Conservation (phyloP, 768 basidiomycete species). For the Infundibulicybe gibba region DNA sequence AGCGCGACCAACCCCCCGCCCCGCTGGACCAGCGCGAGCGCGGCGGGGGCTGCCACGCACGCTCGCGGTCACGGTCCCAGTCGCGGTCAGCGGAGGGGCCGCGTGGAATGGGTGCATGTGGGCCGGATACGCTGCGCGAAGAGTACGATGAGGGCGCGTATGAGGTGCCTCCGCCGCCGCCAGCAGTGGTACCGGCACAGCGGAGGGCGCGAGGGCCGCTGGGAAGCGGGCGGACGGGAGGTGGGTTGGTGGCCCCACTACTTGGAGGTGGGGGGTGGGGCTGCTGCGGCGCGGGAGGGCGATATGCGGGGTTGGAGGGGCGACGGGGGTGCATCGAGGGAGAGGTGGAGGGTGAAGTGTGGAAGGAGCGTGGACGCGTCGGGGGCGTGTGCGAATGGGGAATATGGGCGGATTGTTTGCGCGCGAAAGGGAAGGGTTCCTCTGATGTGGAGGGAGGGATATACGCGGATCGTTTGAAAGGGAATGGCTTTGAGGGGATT, state of each 20-base stretch:
- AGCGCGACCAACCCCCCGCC: too few species aligned
- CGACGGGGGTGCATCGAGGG: background rate
- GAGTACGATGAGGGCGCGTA: slow-evolving; percentile 31
- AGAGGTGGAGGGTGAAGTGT: slow-evolving; percentile 14
- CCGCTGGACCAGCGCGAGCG: too few species aligned
- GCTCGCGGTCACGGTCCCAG: slow-evolving; percentile 39
- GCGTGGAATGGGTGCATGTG: slow-evolving; percentile 37
- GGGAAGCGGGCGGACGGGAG: slow-evolving; percentile 14
- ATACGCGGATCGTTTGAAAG: too few species aligned
- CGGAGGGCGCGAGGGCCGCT: background rate
- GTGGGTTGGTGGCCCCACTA: slow-evolving; percentile 20
- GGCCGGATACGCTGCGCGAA: slow-evolving; percentile 28
- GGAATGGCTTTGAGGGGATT: too few species aligned
- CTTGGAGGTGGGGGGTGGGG: background rate
- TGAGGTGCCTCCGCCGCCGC: slow-evolving; percentile 2
- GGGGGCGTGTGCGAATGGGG: slow-evolving; percentile 42
- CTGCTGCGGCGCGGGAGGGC: slow-evolving; percentile 1
- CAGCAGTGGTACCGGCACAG: slow-evolving; percentile 7
- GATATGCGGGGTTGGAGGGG: background rate
- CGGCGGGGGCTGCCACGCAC: slow-evolving; percentile 18
- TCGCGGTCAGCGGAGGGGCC: slow-evolving; percentile 54
- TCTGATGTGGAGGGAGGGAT: too few species aligned
- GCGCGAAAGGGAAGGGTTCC: slow-evolving; percentile 7
- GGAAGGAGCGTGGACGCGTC: slow-evolving; percentile 45
- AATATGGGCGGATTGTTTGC: slow-evolving; percentile 26